Evolutionary conservation across 345 rosid genomes (phyloP).

Genomic region (Ailanthus altissimus): DNA sequence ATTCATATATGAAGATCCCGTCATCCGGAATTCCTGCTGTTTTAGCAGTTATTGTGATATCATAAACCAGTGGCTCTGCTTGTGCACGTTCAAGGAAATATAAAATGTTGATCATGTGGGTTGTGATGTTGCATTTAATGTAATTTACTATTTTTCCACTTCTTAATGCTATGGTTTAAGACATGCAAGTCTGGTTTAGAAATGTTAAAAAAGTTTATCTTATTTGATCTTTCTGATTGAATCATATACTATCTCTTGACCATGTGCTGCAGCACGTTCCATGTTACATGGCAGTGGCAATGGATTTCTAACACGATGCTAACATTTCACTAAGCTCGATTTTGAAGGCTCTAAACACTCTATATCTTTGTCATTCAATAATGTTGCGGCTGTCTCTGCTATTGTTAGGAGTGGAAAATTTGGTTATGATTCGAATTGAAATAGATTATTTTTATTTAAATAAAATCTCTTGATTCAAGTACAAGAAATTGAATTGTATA

Average conservation of each 20-base stretch:
- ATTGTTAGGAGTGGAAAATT: too few species aligned
- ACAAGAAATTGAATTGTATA: too few species aligned
- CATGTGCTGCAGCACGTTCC: background rate
- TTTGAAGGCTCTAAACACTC: background rate
- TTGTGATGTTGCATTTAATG: slow-evolving; percentile 11
- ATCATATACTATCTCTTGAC: background rate
- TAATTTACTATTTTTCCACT: background rate
- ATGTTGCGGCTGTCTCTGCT: too few species aligned
- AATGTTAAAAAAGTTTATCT: background rate
- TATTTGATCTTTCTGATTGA: background rate
- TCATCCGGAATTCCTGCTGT: background rate
- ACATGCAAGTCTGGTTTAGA: slow-evolving; percentile 13
- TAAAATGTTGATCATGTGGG: slow-evolving; percentile 11
- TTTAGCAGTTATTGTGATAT: background rate
- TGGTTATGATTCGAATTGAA: too few species aligned
- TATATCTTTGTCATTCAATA: background rate
- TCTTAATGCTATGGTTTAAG: too few species aligned
- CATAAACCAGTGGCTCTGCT: background rate
- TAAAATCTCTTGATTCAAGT: too few species aligned
- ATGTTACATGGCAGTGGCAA: background rate
- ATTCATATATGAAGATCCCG: background rate
- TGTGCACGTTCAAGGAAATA: slow-evolving; percentile 2
- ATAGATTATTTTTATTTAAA: too few species aligned
- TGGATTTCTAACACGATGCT: too few species aligned
- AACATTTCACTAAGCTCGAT: too few species aligned